Conservation (phyloP, 2,329 filamentous ascomycete species). For the Aspergillus candidus region DNA sequence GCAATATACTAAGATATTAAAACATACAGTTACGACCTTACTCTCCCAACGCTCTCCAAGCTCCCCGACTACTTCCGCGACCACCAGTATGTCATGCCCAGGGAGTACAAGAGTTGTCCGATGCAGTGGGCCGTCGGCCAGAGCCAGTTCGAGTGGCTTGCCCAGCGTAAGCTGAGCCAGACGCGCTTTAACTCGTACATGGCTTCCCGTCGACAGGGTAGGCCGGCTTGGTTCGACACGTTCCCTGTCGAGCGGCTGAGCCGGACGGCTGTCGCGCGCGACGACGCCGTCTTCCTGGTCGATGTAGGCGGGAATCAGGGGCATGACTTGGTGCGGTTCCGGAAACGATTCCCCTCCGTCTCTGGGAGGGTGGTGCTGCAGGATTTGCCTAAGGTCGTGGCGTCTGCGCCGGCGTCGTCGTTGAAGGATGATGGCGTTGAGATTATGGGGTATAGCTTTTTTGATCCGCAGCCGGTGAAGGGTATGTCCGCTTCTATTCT, state of each 20-base stretch:
- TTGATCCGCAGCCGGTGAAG: conserved; percentile 28
- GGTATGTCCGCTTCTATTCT: conserved; percentile 8
- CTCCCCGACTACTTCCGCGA: conserved; percentile 27
- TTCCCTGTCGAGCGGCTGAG: conserved; percentile 24
- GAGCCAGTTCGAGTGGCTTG: conserved; percentile 31
- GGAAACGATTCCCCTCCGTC: conserved; percentile 25
- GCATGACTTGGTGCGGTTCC: conserved; percentile 31
- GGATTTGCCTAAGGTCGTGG: conserved; percentile 31
- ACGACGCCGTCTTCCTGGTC: conserved; percentile 32
- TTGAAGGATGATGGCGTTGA: conserved; percentile 16
- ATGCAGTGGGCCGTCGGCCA: conserved; percentile 30
- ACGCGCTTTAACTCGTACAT: conserved; percentile 30
- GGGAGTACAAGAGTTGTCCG: conserved; percentile 23
- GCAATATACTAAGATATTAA: neutral
- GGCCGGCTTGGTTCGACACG: conserved; percentile 26
- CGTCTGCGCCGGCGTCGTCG: conserved; percentile 1
- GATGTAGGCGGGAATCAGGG: conserved; percentile 41
- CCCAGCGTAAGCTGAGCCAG: conserved; percentile 20
- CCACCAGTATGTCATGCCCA: conserved; percentile 21
- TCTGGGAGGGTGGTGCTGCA: conserved; percentile 35
- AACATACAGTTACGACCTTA: conserved; percentile 21
- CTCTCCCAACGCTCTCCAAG: conserved; percentile 26
- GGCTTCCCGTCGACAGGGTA: conserved; percentile 26
- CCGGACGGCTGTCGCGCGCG: conserved; percentile 16
- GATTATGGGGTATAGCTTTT: conserved; percentile 30